phyloP scores from a whole-genome alignment of 2,329 filamentous ascomycete species.

The Penicillium glabrum region DNA sequence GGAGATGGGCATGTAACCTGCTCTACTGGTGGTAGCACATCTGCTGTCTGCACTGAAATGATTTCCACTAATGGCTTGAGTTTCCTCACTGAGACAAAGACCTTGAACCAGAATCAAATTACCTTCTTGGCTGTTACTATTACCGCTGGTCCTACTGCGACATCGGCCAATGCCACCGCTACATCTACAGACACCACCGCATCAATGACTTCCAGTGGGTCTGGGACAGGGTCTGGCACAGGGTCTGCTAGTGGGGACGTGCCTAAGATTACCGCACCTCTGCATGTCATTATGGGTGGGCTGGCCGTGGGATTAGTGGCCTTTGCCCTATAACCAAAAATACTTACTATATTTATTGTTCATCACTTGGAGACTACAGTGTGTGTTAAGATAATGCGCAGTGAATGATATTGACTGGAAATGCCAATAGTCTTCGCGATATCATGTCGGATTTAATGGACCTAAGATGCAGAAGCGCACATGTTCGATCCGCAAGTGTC shows the following conservation, averaged over 20 bases:
- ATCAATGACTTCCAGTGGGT: background rate
- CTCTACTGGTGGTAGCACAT: constrained; percentile 15
- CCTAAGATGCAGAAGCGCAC: background rate
- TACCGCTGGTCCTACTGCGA: constrained; percentile 9
- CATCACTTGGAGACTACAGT: too few species aligned
- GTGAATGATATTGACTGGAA: background rate
- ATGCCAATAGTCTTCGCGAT: background rate
- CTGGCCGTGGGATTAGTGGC: background rate
- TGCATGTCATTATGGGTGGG: background rate
- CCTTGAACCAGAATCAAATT: constrained; percentile 3
- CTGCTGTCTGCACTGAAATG: constrained; percentile 15
- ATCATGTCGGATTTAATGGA: background rate
- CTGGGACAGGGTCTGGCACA: background rate
- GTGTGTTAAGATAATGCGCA: fast-evolving
- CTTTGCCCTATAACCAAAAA: background rate
- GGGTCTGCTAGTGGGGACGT: background rate
- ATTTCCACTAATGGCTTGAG: background rate
- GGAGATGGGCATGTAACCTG: constrained; percentile 16
- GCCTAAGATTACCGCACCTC: background rate
- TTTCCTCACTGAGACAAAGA: background rate
- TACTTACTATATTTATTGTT: too few species aligned
- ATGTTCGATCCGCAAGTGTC: background rate
- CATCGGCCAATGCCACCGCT: background rate
- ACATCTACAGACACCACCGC: background rate
- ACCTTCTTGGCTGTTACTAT: constrained; percentile 19